A percentile compares a stretch with the other conserved stretches of the same genome.
Evolutionary conservation across 371 early-diverging fungal species (phyloP).

Genomic region (Blakeslea trispora): DNA sequence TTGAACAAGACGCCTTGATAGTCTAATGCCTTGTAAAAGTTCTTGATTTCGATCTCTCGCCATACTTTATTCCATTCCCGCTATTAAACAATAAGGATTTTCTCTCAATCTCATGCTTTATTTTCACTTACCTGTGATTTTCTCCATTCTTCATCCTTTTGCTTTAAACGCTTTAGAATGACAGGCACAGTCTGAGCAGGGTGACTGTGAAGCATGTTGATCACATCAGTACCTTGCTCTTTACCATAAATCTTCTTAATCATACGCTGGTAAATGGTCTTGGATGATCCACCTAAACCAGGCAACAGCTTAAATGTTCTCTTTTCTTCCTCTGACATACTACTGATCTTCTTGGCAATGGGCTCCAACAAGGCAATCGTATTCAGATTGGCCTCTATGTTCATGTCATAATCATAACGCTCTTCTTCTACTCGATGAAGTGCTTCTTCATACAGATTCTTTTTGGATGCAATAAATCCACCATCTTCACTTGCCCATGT

Average conservation of each 20-base stretch:
- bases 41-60: constrained; percentile 91
- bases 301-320: constrained; percentile 67
- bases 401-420: constrained; percentile 74
- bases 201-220: constrained; percentile 89
- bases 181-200: constrained; percentile 94
- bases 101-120: constrained; percentile 67
- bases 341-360: constrained; percentile 65
- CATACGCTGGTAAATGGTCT: constrained; percentile 81
- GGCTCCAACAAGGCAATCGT: constrained; percentile 91
- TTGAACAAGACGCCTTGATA: constrained; percentile 91
- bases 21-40: constrained; percentile 97
- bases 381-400: constrained; percentile 90
- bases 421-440: constrained; percentile 97
- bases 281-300: constrained; percentile 84
- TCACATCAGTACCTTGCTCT: constrained; percentile 82
- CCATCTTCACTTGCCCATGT: constrained; percentile 94
- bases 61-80: constrained; percentile 94
- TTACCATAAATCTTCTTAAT: constrained; percentile 90
- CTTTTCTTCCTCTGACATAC: constrained; percentile 81
- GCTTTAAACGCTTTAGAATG: constrained; percentile 91
- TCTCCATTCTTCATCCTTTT: constrained; percentile 97
- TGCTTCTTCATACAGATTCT: constrained; percentile 94
- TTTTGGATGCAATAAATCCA: constrained; percentile 90
- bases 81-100: constrained; percentile 57
- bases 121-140: constrained; percentile 10